Base-by-base conservation (phyloP, 2,329 filamentous ascomycete species). In the Pestalotiopsis sp. region DNA sequence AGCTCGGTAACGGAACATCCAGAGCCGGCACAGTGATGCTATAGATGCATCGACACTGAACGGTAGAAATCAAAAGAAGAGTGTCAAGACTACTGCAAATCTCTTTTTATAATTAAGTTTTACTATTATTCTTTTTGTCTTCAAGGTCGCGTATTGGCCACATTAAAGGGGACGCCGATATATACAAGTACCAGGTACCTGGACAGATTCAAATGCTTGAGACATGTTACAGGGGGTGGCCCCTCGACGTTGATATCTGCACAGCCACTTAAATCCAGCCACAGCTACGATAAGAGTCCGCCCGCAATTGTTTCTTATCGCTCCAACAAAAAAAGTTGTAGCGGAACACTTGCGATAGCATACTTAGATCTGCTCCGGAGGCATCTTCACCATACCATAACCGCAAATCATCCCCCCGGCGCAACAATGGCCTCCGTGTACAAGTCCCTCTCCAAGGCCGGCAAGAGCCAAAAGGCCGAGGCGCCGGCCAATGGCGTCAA, bases 361-460 rank as follows among this genome's bases (percentile, higher is more conserved):
- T 36, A 36, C 31, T 9, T 36, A 36, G 31, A 36, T 20, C 36
- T 41, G 59, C n/a, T 59, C 25, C 12, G 57, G 27, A 59, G 57
- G 57, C 59, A 62, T 41, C 27, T 36, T 41, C 13, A 6, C 38
- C 59, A 38, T 62, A 23, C 57, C 67, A 62, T 58, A 67, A 36
- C 65, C 38, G 45, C n/a, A 31, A 23, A 60, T 39, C 58, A 36
- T 38, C 64, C 73, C 73, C 65, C 77, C 67, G 45, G 45, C 66
- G 78, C 70, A 49, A 64, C 61, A 25, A 92, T 93, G 92, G 90
- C 91, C 64, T 85, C 91, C 57, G 91, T 93, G 31, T 93, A 93
- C 83, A 93, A 93, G 78, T 90, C 91, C 17, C 82, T 94, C 65
- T 91, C 90, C 5, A 93, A 92, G 80, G 80, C 82, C 67, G 83